Evolutionary conservation across 139 green algal genomes (phyloP), one percentile per base, ranked within the genome.

Genomic region (Coelastrella sp.): DNA sequence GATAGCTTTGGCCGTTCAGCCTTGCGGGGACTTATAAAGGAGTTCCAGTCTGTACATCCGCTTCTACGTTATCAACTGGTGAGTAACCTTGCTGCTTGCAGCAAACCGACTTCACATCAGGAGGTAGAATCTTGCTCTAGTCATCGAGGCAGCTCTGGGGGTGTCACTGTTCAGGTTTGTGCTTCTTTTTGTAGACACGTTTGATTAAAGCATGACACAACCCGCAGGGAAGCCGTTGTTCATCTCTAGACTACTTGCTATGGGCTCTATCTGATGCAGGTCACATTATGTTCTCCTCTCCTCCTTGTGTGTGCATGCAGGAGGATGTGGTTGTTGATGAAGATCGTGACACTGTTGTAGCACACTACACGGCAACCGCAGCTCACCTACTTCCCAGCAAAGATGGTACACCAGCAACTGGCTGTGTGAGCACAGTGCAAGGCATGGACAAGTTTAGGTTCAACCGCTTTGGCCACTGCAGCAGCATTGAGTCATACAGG

Each of bases 391-490:
- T 89, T 17, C 84, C 84, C 6, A 82, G 70, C 68, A 60, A 7
- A 15, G 84, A 89, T 7, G 84, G 84, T 7, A 49, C 25, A 11
- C 70, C 68, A 65, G 84, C 84, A 57, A 89, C 84, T 8, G 84
- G 84, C 22, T n/a, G 56, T 57, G 84, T 89, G 20, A 89, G 84
- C 70, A 72, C 57, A 25, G 84, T 89, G 56, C 57, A 70, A 14
- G 84, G 84, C 84, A 75, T 81, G 59, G 84, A 89, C 70, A 74
- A 65, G 11, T 83, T 89, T 17, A 14, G 22, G 20, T 89, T 89
- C 35, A n/a, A 78, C 82, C 24, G 82, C 20, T n/a, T 19, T 10
- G 61, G 82, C 25, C 82, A 59, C 61, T 65, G 25, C 82, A 87
- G 25, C 82, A 87, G 82, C 82, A 87, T 87, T 11, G 24, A 65